A percentile compares a stretch with the other conserved stretches of the same genome.
phyloP scores from a whole-genome alignment of 352 stramenopile species.

The Globisporangium radiosum region DNA sequence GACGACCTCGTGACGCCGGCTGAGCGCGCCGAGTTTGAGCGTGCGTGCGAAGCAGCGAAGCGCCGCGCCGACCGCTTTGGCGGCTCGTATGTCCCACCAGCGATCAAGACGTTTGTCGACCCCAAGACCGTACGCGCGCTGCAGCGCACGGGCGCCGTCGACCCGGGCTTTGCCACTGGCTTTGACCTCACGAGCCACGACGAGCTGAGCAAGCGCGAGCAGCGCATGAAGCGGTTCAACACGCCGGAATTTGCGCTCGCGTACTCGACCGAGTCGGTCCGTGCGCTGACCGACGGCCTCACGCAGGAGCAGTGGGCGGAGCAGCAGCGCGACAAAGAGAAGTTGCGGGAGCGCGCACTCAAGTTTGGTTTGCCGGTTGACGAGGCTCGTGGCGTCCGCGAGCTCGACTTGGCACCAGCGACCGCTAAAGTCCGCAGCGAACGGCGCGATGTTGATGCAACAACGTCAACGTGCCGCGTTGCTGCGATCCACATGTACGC shows the following conservation, averaged over 20 bases:
- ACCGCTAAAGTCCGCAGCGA: constrained; percentile 53
- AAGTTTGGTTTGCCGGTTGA: constrained; percentile 56
- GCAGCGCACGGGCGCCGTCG: constrained; percentile 58
- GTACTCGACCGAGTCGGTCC: constrained; percentile 55
- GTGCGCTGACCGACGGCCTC: constrained; percentile 48
- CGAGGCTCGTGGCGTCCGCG: constrained; percentile 11
- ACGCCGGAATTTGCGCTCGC: constrained; percentile 67
- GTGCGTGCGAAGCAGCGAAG: constrained; percentile 33
- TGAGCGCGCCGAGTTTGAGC: constrained; percentile 45
- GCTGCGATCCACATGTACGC: constrained; percentile 74
- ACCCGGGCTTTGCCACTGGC: constrained; percentile 57
- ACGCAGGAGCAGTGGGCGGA: constrained; percentile 69
- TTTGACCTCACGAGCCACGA: constrained; percentile 64
- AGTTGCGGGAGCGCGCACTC: constrained; percentile 50
- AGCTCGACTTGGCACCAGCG: constrained; percentile 25
- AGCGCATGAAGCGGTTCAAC: constrained; percentile 79
- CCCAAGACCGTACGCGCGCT: constrained; percentile 68
- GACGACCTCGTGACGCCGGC: constrained; percentile 49
- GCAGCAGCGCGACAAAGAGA: constrained; percentile 52
- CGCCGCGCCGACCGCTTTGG: constrained; percentile 62
- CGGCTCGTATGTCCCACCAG: constrained; percentile 44
- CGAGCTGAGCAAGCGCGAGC: constrained; percentile 56
- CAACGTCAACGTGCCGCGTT: too few relatives aligned
- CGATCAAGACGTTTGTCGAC: constrained; percentile 77
- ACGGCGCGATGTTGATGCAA: constrained; percentile 50